Percentiles rank a stretch among this genome's conserved stretches.
These are phyloP conservation scores for Neodidymelliopsis sp. DNA, from an alignment of 2,329 filamentous ascomycete species.

Conservation along the genomic window DNA sequence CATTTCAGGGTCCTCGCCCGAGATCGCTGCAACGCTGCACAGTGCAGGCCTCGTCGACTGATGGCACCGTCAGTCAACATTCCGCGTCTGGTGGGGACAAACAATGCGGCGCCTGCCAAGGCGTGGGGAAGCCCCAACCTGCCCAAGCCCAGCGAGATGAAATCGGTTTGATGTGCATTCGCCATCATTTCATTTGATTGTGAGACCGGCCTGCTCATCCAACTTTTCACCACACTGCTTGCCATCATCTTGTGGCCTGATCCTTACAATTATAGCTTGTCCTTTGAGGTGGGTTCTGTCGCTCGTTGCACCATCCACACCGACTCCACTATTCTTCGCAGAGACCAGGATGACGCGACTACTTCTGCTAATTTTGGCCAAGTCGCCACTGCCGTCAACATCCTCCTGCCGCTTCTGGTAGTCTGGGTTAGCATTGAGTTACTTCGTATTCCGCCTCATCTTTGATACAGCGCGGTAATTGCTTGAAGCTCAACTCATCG, in stretches of 20 bases:
- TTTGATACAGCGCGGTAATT: conserved; percentile 1
- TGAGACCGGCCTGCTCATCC: conserved; percentile 6
- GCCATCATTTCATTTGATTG: conserved; percentile 29
- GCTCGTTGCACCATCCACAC: conserved; percentile 27
- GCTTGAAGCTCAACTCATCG: not conserved
- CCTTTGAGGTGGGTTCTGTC: conserved; percentile 18
- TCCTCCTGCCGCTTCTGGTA: conserved; percentile 26
- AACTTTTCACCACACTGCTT: not conserved
- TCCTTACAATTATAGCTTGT: conserved; percentile 16
- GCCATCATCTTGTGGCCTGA: conserved; percentile 6
- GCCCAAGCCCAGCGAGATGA: conserved; percentile 30
- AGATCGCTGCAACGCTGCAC: conserved; percentile 21
- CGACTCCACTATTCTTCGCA: conserved; percentile 25
- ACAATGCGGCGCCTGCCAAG: conserved; percentile 25
- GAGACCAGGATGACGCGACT: conserved; percentile 29
- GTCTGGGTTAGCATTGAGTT: conserved; percentile 9
- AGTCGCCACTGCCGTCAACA: conserved; percentile 18
- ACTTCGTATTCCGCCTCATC: conserved; percentile 9
- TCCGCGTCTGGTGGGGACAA: conserved; percentile 20
- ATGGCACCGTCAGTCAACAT: conserved; percentile 12
- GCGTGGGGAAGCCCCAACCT: conserved; percentile 36
- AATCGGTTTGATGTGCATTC: conserved; percentile 31
- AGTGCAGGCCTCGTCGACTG: conserved; percentile 13
- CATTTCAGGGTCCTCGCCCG: conserved; percentile 20
- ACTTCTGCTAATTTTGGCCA: conserved; percentile 30